Conservation (phyloP, 2,329 filamentous ascomycete genomes). For the Trichoderma sp. region DNA sequence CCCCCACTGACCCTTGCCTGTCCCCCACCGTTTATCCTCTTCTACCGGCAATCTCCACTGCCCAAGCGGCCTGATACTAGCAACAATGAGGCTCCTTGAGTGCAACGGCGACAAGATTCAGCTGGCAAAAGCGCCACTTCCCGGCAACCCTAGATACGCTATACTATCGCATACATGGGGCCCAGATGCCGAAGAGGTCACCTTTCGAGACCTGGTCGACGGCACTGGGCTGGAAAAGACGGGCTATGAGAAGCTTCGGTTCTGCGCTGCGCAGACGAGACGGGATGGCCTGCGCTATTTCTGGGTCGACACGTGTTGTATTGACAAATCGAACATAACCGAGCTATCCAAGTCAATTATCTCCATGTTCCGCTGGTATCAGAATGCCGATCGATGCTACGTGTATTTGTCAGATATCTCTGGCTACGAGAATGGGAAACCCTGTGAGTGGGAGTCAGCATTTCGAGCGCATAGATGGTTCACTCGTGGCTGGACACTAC, state of each 20-base stretch:
- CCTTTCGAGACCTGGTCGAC: conserved; percentile 21
- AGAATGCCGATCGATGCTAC: conserved; percentile 24
- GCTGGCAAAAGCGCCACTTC: background rate
- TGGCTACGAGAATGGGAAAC: background rate
- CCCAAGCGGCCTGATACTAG: too few relatives aligned
- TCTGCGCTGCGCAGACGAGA: conserved; percentile 25
- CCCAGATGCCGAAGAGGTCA: conserved; percentile 22
- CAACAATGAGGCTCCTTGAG: too few relatives aligned
- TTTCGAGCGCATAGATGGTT: conserved; percentile 35
- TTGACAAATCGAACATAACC: conserved; percentile 28
- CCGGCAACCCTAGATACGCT: conserved; percentile 19
- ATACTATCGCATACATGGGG: conserved; percentile 32
- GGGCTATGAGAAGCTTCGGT: conserved; percentile 29
- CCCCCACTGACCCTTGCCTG: too few relatives aligned
- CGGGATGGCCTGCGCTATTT: conserved; percentile 27
- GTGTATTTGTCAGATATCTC: conserved; percentile 9
- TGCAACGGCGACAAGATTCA: too few relatives aligned
- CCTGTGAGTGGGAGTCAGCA: background rate
- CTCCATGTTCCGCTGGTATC: conserved; percentile 32
- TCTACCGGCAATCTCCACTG: too few relatives aligned
- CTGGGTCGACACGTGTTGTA: conserved; percentile 32
- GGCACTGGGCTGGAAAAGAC: conserved; percentile 30
- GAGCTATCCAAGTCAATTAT: conserved; percentile 23
- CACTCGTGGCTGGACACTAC: conserved; percentile 28
- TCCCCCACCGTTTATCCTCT: too few relatives aligned